Evolutionary conservation across 2,329 filamentous ascomycete genomes (phyloP).

Genomic region (Pseudogymnoascus sp.): DNA sequence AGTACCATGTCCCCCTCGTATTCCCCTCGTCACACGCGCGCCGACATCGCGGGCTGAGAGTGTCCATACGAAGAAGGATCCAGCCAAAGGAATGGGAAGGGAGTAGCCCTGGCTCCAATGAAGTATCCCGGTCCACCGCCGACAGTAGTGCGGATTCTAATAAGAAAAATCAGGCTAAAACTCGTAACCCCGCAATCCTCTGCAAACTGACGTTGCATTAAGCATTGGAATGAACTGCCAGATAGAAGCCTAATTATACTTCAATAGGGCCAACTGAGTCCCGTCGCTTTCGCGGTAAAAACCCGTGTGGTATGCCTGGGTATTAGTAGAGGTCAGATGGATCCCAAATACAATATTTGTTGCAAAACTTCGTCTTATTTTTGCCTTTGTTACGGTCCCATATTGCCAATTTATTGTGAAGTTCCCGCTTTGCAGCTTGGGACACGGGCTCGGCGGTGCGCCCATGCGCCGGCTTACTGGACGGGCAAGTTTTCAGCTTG

Average conservation of each 20-base stretch:
- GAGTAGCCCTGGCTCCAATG: not conserved
- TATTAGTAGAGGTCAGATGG: not conserved
- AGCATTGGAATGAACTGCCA: not conserved
- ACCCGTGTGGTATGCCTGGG: not conserved
- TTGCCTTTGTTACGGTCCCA: not conserved
- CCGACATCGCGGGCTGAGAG: not conserved
- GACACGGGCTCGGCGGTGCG: not conserved
- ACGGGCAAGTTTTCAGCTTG: not conserved
- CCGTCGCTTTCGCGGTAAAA: not conserved
- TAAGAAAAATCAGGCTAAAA: not conserved
- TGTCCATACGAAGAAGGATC: not conserved
- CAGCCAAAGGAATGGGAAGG: not conserved
- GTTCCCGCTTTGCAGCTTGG: not conserved
- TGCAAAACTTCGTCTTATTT: not conserved
- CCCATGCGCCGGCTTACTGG: not conserved
- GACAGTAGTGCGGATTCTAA: not conserved
- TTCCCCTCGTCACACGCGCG: not conserved
- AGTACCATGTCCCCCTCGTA: not conserved
- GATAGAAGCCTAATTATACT: not conserved
- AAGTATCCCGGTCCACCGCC: not conserved
- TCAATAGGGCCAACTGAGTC: not conserved
- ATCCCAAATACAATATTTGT: not conserved
- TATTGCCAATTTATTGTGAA: not conserved
- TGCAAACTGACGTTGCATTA: slow-evolving; percentile 1
- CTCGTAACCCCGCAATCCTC: not conserved